Evolutionary conservation across 352 stramenopile genomes (phyloP).

Genomic region (Phytophthora podocarpi): DNA sequence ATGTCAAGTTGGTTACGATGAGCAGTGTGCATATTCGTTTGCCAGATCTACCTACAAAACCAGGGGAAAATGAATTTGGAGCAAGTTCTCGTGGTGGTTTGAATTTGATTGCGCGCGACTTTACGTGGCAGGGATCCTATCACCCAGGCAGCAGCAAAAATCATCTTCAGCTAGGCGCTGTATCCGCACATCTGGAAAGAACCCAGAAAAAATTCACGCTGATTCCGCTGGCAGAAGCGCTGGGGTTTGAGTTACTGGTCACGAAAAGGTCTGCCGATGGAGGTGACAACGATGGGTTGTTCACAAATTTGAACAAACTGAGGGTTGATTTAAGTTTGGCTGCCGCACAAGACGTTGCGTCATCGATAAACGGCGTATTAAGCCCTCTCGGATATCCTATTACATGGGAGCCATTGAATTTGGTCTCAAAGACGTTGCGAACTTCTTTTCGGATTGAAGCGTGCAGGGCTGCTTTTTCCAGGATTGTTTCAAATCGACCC

Average conservation of each 20-base stretch:
- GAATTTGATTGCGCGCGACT: conserved; percentile 22
- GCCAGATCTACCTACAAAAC: neutral
- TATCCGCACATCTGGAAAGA: conserved; percentile 17
- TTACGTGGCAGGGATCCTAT: conserved; percentile 28
- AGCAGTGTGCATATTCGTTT: conserved; percentile 37
- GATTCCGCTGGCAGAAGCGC: conserved; percentile 16
- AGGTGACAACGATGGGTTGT: conserved; percentile 19
- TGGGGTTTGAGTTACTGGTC: conserved; percentile 31
- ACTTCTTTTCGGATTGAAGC: conserved; percentile 41
- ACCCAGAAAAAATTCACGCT: neutral
- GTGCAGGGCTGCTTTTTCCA: conserved; percentile 22
- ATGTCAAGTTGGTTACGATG: conserved; percentile 40
- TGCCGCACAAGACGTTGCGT: conserved; percentile 6
- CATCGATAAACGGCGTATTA: conserved; percentile 11
- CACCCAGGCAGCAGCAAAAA: conserved; percentile 1
- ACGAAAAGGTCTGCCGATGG: conserved; percentile 27
- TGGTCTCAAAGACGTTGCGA: neutral
- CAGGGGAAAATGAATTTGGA: neutral
- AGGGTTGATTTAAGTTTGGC: conserved; percentile 17
- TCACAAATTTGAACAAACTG: conserved; percentile 30
- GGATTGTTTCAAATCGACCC: conserved; percentile 22
- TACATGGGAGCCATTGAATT: conserved; percentile 6
- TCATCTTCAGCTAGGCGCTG: conserved; percentile 25
- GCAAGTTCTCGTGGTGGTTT: conserved; percentile 10
- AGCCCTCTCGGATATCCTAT: conserved; percentile 31